Conservation (phyloP, 2,329 filamentous ascomycete genomes). For the Cryphonectria radicalis region DNA sequence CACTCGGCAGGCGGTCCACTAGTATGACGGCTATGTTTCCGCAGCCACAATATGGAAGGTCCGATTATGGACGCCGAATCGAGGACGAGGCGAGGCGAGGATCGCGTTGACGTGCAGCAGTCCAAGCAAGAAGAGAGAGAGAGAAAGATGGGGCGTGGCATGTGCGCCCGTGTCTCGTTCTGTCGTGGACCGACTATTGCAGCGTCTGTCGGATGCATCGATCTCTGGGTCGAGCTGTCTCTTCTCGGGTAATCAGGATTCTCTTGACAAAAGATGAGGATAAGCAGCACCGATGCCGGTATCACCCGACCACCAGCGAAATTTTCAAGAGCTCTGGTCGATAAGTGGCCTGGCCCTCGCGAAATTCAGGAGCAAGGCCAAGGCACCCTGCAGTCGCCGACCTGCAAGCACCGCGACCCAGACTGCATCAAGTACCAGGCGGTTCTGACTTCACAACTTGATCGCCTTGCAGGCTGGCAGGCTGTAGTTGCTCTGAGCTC, state of each 20-base stretch:
- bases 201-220: background rate
- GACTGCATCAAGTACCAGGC: background rate
- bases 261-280: background rate
- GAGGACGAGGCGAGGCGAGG: background rate
- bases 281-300: background rate
- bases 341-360: background rate
- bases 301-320: background rate
- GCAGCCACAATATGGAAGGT: background rate
- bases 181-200: background rate
- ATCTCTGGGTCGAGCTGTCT: background rate
- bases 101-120: background rate
- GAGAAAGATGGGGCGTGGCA: background rate
- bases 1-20: constrained; percentile 7
- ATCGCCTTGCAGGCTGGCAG: background rate
- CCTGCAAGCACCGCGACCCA: background rate
- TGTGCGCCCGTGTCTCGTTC: background rate
- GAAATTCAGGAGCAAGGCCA: background rate
- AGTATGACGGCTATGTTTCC: constrained; percentile 1
- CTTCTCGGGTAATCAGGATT: background rate
- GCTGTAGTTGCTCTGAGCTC: background rate
- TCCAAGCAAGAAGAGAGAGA: background rate
- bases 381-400: background rate
- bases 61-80: background rate
- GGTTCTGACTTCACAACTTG: background rate
- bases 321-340: background rate